A percentile compares a stretch with the other conserved stretches of the same genome.
Conservation (phyloP, 2,329 filamentous ascomycete species). For the Stachybotrys elegans region DNA sequence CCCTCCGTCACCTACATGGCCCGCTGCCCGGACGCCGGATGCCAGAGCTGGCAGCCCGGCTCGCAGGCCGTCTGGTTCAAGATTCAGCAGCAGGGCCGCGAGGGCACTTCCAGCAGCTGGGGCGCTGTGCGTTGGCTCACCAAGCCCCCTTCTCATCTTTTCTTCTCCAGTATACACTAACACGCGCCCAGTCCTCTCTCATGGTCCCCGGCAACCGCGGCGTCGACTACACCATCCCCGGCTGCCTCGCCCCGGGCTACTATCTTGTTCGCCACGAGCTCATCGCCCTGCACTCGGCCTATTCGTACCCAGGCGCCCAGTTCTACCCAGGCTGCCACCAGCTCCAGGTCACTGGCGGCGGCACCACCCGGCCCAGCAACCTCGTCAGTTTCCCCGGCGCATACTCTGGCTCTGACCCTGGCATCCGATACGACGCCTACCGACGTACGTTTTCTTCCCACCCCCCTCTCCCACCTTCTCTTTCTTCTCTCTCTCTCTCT, state of each 20-base stretch:
- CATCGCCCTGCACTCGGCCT: constrained; percentile 47
- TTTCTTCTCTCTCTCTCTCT: no score
- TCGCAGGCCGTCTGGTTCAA: constrained; percentile 52
- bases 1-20: constrained; percentile 58
- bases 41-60: constrained; percentile 42
- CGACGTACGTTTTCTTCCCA: constrained; percentile 35
- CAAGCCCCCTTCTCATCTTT: not conserved
- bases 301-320: constrained; percentile 46
- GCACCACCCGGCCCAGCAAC: constrained; percentile 32
- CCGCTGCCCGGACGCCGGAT: constrained; percentile 46
- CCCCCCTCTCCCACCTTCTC: no score
- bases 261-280: constrained; percentile 56
- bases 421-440: constrained; percentile 49
- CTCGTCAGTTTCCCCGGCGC: constrained; percentile 50
- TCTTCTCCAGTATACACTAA: no score
- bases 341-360: constrained; percentile 46
- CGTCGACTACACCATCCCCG: constrained; percentile 48
- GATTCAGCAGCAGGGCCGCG: constrained; percentile 43
- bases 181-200: constrained; percentile 26
- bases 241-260: constrained; percentile 45
- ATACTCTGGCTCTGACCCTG: constrained; percentile 43
- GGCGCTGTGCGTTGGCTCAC: constrained; percentile 27
- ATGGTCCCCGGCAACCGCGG: constrained; percentile 39
- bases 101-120: constrained; percentile 46
- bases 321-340: constrained; percentile 56